phyloP scores from a whole-genome alignment of 1,284 basidiomycete species.

The Cyathus pygmaeus region DNA sequence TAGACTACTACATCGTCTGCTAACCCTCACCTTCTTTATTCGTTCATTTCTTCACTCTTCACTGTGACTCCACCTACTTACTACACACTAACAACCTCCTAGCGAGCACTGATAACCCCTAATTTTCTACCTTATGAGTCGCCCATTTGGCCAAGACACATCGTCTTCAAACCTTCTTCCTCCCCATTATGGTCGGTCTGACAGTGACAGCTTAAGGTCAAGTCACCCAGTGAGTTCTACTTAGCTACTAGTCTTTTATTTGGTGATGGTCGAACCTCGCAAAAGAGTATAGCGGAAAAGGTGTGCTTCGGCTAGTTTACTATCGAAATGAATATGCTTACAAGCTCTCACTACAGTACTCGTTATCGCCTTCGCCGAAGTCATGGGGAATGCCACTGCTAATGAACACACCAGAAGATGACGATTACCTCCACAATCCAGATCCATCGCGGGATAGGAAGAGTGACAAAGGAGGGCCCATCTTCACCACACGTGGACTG shows the following conservation, averaged over 20 bases:
- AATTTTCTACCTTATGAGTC: background rate
- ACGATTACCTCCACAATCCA: conserved; percentile 54
- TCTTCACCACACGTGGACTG: conserved; percentile 63
- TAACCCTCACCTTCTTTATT: too few species aligned
- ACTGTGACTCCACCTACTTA: too few species aligned
- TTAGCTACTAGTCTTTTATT: background rate
- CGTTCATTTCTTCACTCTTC: too few species aligned
- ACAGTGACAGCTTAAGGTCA: background rate
- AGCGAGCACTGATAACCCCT: too few species aligned
- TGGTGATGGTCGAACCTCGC: background rate
- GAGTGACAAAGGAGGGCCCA: conserved; percentile 42
- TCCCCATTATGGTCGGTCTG: background rate
- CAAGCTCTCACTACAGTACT: conserved; percentile 26
- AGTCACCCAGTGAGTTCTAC: background rate
- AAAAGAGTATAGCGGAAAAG: background rate
- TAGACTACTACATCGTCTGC: too few species aligned
- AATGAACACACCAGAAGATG: conserved; percentile 46
- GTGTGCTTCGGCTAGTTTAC: background rate
- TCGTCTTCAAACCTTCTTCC: background rate
- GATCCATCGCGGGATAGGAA: conserved; percentile 31
- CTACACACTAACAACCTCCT: too few species aligned
- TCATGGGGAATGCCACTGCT: conserved; percentile 44
- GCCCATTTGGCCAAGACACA: background rate
- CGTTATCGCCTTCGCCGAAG: conserved; percentile 40
- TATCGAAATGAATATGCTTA: background rate